Base-by-base conservation (phyloP, 257 asterid genomes). In the Nicotiana otophora region DNA sequence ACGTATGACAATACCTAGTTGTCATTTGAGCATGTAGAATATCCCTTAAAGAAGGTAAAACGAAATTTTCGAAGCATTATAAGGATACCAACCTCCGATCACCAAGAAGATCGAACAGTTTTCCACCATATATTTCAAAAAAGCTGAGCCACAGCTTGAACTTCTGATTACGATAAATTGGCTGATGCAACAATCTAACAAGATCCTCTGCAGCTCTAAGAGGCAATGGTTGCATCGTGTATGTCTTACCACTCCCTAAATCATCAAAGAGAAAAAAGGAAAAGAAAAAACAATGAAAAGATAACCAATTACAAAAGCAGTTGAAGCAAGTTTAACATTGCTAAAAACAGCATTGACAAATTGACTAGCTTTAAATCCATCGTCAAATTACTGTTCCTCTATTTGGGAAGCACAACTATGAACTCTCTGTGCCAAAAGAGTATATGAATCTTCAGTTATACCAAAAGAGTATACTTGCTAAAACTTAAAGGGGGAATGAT, bases 101-200 rank as follows among this genome's bases (percentile, higher is more conserved):
- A 64, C 98, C 90, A 86, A 97, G 98, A 83, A 97, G 98, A 91
- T 97, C 99, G 83, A 61, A 95, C 83, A 97, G 97, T 83, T 97
- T 97, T 67, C 99, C 98, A 8, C 99, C 98, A 84, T 97, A 97
- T 86, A 97, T 97, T 90, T 97, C 99, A 79, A 97, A 97, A 88
- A 89, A 97, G 92, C 99, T 95, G 83, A 97, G 98, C 99, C 98
- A 97, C 91, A 97, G 84, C 90, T 97, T 97, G 90, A 92, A 97
- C 91, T 91, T 91, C 91, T 97, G 99, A 87, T 88, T 95, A 60
- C 90, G 96, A 88, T 97, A 95, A 82, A 89, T 86, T 78, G 98
- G 99, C 89, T 97, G 99, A 82, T 87, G 97, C 83, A 97, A 86
- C 90, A 89, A 89, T 87, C 98, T 91, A 86, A 95, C 94, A 84